Evolutionary conservation across 2,329 filamentous ascomycete species (phyloP), one percentile per base, ranked within the genome.

Genomic region (Fusarium sp.): DNA sequence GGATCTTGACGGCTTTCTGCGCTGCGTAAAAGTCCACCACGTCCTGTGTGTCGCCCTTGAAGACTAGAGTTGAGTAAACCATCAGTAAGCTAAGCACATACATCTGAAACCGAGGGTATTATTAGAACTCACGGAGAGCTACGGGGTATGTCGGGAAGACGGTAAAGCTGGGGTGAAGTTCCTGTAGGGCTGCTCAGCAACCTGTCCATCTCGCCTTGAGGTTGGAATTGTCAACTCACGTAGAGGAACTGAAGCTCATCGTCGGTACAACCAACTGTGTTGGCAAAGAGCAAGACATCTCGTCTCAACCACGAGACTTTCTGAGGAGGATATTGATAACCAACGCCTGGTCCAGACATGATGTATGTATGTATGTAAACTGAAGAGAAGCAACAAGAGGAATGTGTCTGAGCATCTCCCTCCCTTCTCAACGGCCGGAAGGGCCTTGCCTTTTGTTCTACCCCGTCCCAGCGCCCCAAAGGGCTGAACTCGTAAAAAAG

Each of bases 161-260:
- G 71, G 92, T 85, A 82, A 98, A 98, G 68, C 93, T 89, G 54
- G 95, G 94, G 82, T 98, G 92, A 62, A 97, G 90, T 85, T 98
- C 95, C 94, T 96, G 74, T 1, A 58, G 35, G 59, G 69, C 69
- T 69, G 38, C 42, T 58, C 29, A 60, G 13, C 68, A 45, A 66
- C 47, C 65, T 38, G 68, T 58, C 60, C 69, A 6, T 20, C 18
- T 31, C 14, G 14, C 10, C 9, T 57, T 27, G 42, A 47, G 14
- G 18, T 9, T 13, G 63, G 36, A 29, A 29, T 18, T 7, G 18
- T 38, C 22, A 40, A 80, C 89, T 69, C 88, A 97, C 95, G 79
- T 95, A 98, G 85, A 98, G 91, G 81, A 96, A 97, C 81, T 98
- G 95, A 80, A 98, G 90, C 87, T 98, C 95, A 78, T 97, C 92